Evolutionary conservation across 2,329 filamentous ascomycete genomes (phyloP).

Genomic region (Pyricularia sp.): DNA sequence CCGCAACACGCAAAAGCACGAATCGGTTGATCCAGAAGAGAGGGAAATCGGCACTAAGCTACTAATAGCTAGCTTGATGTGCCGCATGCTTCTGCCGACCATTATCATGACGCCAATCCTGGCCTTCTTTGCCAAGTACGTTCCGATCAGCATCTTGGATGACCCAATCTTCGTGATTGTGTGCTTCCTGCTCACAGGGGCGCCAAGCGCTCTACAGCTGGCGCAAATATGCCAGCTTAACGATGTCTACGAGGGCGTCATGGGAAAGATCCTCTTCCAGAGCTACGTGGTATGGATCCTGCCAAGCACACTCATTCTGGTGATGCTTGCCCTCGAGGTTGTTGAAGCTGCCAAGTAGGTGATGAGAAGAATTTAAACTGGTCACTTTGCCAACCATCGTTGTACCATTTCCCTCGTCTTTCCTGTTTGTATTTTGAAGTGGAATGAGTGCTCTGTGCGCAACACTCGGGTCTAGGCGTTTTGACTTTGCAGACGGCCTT

Average conservation of each 20-base stretch:
- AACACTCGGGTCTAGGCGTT: not conserved
- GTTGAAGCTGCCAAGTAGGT: constrained; percentile 62
- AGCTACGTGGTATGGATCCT: constrained; percentile 96
- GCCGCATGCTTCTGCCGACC: constrained; percentile 86
- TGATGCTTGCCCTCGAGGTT: constrained; percentile 84
- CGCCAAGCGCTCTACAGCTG: constrained; percentile 83
- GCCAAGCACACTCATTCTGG: constrained; percentile 78
- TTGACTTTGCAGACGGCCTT: not conserved
- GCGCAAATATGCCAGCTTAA: constrained; percentile 99
- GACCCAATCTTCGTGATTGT: constrained; percentile 98
- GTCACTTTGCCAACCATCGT: not conserved
- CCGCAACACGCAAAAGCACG: constrained; percentile 68
- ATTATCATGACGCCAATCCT: constrained; percentile 85
- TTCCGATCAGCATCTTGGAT: constrained; percentile 86
- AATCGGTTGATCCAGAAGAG: constrained; percentile 57
- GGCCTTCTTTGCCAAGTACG: constrained; percentile 75
- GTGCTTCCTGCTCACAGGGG: constrained; percentile 89
- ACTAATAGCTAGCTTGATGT: constrained; percentile 71
- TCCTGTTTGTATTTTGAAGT: constrained; percentile 5
- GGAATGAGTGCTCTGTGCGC: not conserved
- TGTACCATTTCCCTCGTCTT: not conserved
- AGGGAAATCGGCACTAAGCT: constrained; percentile 57
- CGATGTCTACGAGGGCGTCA: constrained; percentile 85
- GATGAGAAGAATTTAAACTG: not conserved
- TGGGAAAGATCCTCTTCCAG: constrained; percentile 87